These are phyloP conservation scores for Nakazawaea sp. DNA, from an alignment of 805 yeast species.

Conservation along the genomic window DNA sequence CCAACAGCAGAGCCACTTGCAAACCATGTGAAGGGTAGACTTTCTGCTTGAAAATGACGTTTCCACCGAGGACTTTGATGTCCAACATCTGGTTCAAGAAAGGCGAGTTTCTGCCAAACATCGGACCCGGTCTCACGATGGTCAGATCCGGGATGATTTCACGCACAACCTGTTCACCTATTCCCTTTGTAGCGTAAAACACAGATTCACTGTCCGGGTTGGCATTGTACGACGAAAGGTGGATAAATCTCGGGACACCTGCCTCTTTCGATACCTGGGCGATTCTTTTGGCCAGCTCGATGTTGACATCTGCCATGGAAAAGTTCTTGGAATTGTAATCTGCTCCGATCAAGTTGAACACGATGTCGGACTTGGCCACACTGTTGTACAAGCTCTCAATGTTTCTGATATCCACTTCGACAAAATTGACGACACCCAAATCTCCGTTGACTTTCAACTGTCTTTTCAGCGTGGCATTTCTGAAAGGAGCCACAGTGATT, in stretches of 20 bases:
- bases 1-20: slow-evolving; percentile 77
- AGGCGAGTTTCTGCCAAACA: slow-evolving; percentile 70
- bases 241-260: slow-evolving; percentile 67
- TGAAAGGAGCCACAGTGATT: slow-evolving; percentile 64
- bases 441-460: slow-evolving; percentile 81
- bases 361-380: slow-evolving; percentile 77
- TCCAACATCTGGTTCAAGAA: slow-evolving; percentile 58
- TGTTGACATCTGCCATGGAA: slow-evolving; percentile 75
- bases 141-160: slow-evolving; percentile 69
- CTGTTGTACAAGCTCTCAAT: slow-evolving; percentile 67
- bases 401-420: slow-evolving; percentile 80
- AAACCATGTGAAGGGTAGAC: slow-evolving; percentile 67
- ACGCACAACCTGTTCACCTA: slow-evolving; percentile 66
- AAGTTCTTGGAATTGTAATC: slow-evolving; percentile 75
- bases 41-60: slow-evolving; percentile 57
- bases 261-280: slow-evolving; percentile 65
- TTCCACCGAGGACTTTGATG: slow-evolving; percentile 50
- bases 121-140: slow-evolving; percentile 78
- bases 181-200: slow-evolving; percentile 74
- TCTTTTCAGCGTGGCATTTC: slow-evolving; percentile 73
- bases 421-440: slow-evolving; percentile 78
- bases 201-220: slow-evolving; percentile 58
- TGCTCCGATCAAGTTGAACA: slow-evolving; percentile 72
- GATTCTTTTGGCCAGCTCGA: slow-evolving; percentile 72
- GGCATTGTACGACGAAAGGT: slow-evolving; percentile 77